Evolutionary conservation across 169 alveolate genomes (phyloP).

Genomic region (Prorocentrum cordatum): DNA sequence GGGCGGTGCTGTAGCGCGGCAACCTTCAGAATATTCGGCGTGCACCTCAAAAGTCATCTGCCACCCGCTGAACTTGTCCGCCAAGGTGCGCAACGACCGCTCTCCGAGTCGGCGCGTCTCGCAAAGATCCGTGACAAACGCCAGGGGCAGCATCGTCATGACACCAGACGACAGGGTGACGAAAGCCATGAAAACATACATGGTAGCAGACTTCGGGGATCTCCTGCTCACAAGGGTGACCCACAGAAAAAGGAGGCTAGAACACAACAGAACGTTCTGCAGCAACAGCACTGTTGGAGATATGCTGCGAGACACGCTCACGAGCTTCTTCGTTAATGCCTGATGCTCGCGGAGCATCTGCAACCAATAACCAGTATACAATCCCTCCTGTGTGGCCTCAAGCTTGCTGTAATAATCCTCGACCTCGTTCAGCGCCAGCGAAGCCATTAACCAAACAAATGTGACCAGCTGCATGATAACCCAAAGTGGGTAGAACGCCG

Average conservation of each 20-base stretch:
- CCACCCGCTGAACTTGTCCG: conserved; percentile 58
- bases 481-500: conserved; percentile 43
- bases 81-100: conserved; percentile 19
- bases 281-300: conserved; percentile 26
- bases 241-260: conserved; percentile 23
- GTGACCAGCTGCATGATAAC: conserved; percentile 32
- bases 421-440: conserved; percentile 29
- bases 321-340: background rate
- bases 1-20: too few relatives aligned
- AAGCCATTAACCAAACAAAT: conserved; percentile 17
- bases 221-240: conserved; percentile 19
- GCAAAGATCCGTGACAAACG: conserved; percentile 33
- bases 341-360: conserved; percentile 24
- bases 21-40: too few relatives aligned
- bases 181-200: conserved; percentile 25
- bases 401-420: conserved; percentile 16
- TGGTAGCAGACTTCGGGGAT: background rate
- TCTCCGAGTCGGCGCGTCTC: conserved; percentile 26
- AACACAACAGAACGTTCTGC: conserved; percentile 19
- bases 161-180: conserved; percentile 26
- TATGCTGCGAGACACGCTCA: conserved; percentile 7
- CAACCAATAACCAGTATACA: conserved; percentile 28
- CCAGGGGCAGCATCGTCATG: conserved; percentile 42
- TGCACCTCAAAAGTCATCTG: conserved; percentile 37
- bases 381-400: conserved; percentile 1